Conservation (phyloP, 495 filamentous ascomycete species). For the Neurospora sp. region DNA sequence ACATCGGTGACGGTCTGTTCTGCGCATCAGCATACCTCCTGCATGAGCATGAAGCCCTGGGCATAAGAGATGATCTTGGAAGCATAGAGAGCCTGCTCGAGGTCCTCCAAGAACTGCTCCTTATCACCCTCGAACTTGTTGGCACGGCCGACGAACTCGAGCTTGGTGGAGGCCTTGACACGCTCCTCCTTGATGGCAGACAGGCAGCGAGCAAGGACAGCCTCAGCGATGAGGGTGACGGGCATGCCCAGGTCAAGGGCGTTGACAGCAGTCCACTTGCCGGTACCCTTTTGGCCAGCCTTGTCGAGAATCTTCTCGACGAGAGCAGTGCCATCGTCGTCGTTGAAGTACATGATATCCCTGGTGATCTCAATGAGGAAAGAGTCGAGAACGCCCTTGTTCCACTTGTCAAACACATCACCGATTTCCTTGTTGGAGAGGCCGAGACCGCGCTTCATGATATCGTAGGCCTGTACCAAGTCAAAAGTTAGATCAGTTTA, state of each 20-base stretch:
- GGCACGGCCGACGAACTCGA: slow-evolving; percentile 59
- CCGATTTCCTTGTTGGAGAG: slow-evolving; percentile 84
- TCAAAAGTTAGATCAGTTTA: not conserved
- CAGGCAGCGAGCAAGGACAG: slow-evolving; percentile 90
- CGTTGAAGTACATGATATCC: slow-evolving; percentile 94
- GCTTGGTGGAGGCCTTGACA: slow-evolving; percentile 65
- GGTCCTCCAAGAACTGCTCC: slow-evolving; percentile 85
- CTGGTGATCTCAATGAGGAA: slow-evolving; percentile 99
- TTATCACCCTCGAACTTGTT: slow-evolving; percentile 80
- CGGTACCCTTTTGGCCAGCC: slow-evolving; percentile 98
- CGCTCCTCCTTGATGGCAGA: slow-evolving; percentile 93
- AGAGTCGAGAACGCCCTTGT: slow-evolving; percentile 95
- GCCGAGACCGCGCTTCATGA: slow-evolving; percentile 94
- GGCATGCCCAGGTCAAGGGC: slow-evolving; percentile 98
- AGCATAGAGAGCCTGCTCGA: slow-evolving; percentile 97
- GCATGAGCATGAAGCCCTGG: slow-evolving; percentile 99
- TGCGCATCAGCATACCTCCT: slow-evolving; percentile 57
- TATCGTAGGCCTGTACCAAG: slow-evolving; percentile 78
- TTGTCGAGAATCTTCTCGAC: slow-evolving; percentile 99
- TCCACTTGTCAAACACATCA: slow-evolving; percentile 91
- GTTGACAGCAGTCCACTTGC: slow-evolving; percentile 99
- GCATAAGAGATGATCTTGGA: slow-evolving; percentile 99
- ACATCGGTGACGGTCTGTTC: not conserved
- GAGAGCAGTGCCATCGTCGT: slow-evolving; percentile 80
- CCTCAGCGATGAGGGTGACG: slow-evolving; percentile 94